A percentile compares a stretch with the other conserved stretches of the same genome.
Conservation (phyloP, 1,284 basidiomycete species). For the Sanghuangporus sanghuang region DNA sequence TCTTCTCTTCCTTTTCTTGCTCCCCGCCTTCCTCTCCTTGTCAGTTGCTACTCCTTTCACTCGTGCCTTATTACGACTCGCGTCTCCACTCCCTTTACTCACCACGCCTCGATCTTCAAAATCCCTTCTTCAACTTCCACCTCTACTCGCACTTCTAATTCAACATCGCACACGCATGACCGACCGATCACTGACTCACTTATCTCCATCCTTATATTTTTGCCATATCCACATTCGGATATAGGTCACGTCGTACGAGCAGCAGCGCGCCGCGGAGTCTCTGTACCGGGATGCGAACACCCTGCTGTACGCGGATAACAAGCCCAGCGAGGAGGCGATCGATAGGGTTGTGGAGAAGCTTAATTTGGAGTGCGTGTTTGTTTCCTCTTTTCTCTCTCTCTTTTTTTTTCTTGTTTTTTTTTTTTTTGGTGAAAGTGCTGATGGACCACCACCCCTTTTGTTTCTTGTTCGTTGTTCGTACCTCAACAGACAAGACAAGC, state of each 20-base stretch:
- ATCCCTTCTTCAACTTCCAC: background rate
- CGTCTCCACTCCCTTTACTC: no score
- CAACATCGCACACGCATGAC: no score
- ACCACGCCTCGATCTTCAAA: no score
- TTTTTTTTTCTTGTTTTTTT: background rate
- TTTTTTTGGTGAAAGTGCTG: background rate
- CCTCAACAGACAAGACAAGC: constrained; percentile 72
- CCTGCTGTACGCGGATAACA: constrained; percentile 89
- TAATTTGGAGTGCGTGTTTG: constrained; percentile 80
- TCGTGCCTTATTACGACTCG: constrained; percentile 1
- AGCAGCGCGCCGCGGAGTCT: constrained; percentile 67
- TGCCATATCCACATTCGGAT: background rate
- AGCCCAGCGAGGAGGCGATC: constrained; percentile 91
- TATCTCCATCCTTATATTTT: no score
- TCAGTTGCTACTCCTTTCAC: background rate
- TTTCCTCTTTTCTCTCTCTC: background rate
- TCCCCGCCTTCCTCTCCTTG: background rate
- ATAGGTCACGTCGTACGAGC: constrained; percentile 53
- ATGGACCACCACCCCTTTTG: no score
- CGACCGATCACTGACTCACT: background rate
- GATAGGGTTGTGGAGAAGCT: constrained; percentile 90
- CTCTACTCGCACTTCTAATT: background rate
- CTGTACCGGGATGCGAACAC: constrained; percentile 90
- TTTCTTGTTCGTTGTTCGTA: background rate
- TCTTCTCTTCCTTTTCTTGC: background rate